Conservation (phyloP, 345 rosid genomes). For the Anastatica hierochuntica region DNA sequence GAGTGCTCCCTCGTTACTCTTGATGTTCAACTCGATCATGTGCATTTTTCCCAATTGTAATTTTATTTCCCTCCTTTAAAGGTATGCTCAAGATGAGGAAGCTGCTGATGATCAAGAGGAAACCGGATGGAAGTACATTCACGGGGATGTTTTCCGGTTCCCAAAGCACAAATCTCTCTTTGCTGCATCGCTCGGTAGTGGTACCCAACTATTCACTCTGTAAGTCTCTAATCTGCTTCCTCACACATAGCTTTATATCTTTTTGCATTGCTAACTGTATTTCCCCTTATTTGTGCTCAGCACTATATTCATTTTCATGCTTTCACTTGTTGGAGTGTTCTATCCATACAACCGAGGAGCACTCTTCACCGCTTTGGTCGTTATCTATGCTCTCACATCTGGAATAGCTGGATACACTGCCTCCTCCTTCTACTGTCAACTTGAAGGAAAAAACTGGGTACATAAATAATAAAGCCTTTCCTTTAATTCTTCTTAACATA, state of each 20-base stretch:
- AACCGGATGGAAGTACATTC: slow-evolving; percentile 39
- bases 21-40: too few species aligned
- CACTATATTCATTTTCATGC: slow-evolving; percentile 40
- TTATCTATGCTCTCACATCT: slow-evolving; percentile 52
- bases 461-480: too few species aligned
- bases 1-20: neutral
- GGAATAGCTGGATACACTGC: slow-evolving; percentile 52
- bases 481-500: too few species aligned
- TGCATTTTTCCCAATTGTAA: too few species aligned
- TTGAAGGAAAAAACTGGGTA: slow-evolving; percentile 51
- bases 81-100: slow-evolving; percentile 54
- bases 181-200: slow-evolving; percentile 48
- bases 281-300: slow-evolving; percentile 17
- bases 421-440: slow-evolving; percentile 44
- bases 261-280: neutral
- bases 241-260: neutral
- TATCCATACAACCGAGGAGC: slow-evolving; percentile 57
- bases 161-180: slow-evolving; percentile 38
- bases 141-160: slow-evolving; percentile 41
- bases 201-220: slow-evolving; percentile 46
- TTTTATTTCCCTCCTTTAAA: too few species aligned
- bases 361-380: slow-evolving; percentile 47
- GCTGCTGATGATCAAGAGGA: slow-evolving; percentile 52
- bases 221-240: too few species aligned
- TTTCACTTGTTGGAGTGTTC: slow-evolving; percentile 49